Percentiles rank a stretch among this genome's conserved stretches.
Evolutionary conservation across 169 alveolate genomes (phyloP).

Genomic region (Plasmodium relictum): DNA sequence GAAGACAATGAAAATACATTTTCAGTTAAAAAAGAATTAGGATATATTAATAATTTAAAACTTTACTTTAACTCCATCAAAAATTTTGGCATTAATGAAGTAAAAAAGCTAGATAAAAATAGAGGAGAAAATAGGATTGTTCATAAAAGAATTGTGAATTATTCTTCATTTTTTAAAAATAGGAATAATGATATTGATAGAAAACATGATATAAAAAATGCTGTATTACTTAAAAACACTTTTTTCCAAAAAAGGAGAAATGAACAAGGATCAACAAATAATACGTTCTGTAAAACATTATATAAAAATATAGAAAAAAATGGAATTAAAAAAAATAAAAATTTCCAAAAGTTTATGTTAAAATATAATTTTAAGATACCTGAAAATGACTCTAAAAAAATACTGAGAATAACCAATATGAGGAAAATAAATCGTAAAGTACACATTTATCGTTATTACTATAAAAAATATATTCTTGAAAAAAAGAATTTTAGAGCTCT

Average conservation of each 20-base stretch:
- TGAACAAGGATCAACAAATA: neutral
- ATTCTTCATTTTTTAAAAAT: conserved; percentile 34
- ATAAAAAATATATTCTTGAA: conserved; percentile 15
- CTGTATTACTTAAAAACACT: conserved; percentile 24
- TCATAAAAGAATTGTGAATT: neutral
- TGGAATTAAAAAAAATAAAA: conserved; percentile 18
- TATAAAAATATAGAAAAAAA: conserved; percentile 49
- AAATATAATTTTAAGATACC: conserved; percentile 13
- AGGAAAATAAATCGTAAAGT: conserved; percentile 21
- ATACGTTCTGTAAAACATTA: conserved; percentile 37
- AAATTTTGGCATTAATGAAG: conserved; percentile 33
- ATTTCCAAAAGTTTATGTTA: conserved; percentile 14
- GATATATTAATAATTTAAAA: conserved; percentile 47
- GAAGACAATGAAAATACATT: conserved; percentile 21
- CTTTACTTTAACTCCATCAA: conserved; percentile 35
- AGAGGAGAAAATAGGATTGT: neutral
- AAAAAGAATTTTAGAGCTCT: conserved; percentile 15
- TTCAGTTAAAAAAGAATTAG: conserved; percentile 44
- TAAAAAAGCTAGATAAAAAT: conserved; percentile 12
- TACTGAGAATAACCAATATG: conserved; percentile 16
- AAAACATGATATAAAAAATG: conserved; percentile 7
- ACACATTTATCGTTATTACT: conserved; percentile 20
- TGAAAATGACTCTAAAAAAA: conserved; percentile 15
- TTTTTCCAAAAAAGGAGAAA: neutral
- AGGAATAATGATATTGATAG: conserved; percentile 12